These are phyloP conservation scores for Nitzschia inconspicua DNA, from an alignment of 108 stramenopile species.

Conservation along the genomic window DNA sequence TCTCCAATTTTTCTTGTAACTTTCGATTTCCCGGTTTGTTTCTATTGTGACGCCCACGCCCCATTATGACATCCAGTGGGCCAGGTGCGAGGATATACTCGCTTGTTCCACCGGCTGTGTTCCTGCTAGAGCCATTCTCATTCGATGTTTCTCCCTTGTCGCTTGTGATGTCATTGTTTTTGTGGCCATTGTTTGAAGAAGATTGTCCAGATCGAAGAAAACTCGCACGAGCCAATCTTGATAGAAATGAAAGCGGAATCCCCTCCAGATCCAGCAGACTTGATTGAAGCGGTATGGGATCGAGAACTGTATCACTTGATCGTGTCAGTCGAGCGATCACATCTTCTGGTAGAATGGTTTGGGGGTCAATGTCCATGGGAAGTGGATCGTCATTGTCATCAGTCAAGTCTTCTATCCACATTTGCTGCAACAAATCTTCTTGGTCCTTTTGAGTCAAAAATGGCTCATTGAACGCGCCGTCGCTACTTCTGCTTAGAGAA, in stretches of 20 bases:
- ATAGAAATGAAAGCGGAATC: too few species aligned
- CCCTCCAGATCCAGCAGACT: too few species aligned
- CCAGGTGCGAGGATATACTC: not conserved
- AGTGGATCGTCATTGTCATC: too few species aligned
- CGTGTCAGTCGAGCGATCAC: too few species aligned
- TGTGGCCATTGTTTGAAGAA: too few species aligned
- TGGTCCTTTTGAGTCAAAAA: not conserved
- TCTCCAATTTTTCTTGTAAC: not conserved
- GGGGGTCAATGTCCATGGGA: too few species aligned
- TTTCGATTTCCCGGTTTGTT: constrained; percentile 19
- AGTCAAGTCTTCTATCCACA: too few species aligned
- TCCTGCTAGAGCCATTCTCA: not conserved
- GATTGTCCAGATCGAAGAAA: too few species aligned
- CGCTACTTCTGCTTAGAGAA: too few species aligned
- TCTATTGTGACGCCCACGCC: constrained; percentile 19
- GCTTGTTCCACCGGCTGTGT: not conserved
- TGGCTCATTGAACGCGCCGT: not conserved
- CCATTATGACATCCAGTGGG: constrained; percentile 19
- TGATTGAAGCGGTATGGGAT: not conserved
- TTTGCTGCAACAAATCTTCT: not conserved
- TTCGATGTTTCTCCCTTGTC: not conserved
- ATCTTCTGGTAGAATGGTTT: not conserved
- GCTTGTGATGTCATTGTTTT: not conserved
- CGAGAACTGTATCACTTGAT: too few species aligned
- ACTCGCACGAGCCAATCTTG: too few species aligned